Evolutionary conservation across 1,284 basidiomycete species (phyloP).

Genomic region (Ceratobasidium sp.): DNA sequence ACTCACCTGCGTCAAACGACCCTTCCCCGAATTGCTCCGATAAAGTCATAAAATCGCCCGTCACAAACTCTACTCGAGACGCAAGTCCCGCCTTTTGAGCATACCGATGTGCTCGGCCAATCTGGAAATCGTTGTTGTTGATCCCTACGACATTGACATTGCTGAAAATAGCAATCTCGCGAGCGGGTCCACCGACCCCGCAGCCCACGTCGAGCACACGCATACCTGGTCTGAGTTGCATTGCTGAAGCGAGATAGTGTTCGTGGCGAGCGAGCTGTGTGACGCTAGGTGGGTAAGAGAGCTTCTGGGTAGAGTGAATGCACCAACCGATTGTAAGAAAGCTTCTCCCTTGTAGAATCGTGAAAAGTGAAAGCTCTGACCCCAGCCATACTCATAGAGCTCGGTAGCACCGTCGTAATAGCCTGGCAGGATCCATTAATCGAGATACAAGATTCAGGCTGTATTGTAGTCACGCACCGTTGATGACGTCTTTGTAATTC

Average conservation of each 20-base stretch:
- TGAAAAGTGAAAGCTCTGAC: conserved; percentile 95
- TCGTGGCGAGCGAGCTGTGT: conserved; percentile 95
- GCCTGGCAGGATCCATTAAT: conserved; percentile 82
- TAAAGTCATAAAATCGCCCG: conserved; percentile 98
- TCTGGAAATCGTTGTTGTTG: conserved; percentile 98
- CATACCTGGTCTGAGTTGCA: conserved; percentile 88
- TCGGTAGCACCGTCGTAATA: conserved; percentile 98
- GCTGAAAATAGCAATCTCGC: conserved; percentile 93
- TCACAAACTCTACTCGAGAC: conserved; percentile 81
- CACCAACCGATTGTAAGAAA: conserved; percentile 71
- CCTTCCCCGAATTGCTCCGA: conserved; percentile 94
- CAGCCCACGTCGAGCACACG: conserved; percentile 98
- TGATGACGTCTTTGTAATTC: conserved; percentile 94
- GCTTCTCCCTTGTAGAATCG: conserved; percentile 97
- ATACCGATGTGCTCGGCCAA: conserved; percentile 86
- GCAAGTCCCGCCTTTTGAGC: conserved; percentile 82
- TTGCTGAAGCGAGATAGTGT: conserved; percentile 93
- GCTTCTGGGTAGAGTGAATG: background rate
- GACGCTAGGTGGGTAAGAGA: conserved; percentile 49
- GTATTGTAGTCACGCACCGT: conserved; percentile 68
- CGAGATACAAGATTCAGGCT: conserved; percentile 56
- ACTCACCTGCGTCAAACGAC: conserved; percentile 91
- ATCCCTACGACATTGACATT: conserved; percentile 89
- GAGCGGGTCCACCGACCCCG: conserved; percentile 96
- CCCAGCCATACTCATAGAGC: conserved; percentile 97